Conservation (phyloP, 148 eudicot species). For the Beta vulgaris region DNA sequence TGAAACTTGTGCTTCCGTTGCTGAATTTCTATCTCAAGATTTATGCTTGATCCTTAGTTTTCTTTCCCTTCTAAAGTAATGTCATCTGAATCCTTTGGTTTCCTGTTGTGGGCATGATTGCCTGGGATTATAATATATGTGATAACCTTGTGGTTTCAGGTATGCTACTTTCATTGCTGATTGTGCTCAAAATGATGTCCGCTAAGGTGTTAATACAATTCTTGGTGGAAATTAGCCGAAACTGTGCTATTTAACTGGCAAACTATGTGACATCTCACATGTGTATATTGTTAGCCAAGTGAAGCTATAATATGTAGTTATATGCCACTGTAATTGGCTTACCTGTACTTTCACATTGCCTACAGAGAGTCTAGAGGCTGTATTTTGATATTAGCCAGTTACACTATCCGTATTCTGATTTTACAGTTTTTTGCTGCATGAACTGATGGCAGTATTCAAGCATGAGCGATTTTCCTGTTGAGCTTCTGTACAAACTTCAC, state of each 20-base stretch:
- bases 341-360: background rate
- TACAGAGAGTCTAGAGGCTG: background rate
- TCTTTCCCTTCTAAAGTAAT: background rate
- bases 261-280: background rate
- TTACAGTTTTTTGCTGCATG: background rate
- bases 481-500: conserved; percentile 73
- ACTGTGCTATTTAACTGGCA: background rate
- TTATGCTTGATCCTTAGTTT: background rate
- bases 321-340: too few relatives aligned
- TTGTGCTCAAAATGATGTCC: background rate
- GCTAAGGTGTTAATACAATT: background rate
- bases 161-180: background rate
- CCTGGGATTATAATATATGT: too few relatives aligned
- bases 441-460: conserved; percentile 56
- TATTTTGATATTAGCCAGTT: background rate
- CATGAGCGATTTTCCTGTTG: conserved; percentile 73
- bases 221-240: background rate
- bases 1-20: background rate
- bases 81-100: too few relatives aligned
- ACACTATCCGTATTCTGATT: background rate
- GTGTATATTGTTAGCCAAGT: background rate
- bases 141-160: background rate
- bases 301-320: too few relatives aligned
- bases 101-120: too few relatives aligned
- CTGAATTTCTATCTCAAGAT: background rate